Evolutionary conservation across 352 stramenopile genomes (phyloP).

Genomic region (Phytophthora kernoviae): DNA sequence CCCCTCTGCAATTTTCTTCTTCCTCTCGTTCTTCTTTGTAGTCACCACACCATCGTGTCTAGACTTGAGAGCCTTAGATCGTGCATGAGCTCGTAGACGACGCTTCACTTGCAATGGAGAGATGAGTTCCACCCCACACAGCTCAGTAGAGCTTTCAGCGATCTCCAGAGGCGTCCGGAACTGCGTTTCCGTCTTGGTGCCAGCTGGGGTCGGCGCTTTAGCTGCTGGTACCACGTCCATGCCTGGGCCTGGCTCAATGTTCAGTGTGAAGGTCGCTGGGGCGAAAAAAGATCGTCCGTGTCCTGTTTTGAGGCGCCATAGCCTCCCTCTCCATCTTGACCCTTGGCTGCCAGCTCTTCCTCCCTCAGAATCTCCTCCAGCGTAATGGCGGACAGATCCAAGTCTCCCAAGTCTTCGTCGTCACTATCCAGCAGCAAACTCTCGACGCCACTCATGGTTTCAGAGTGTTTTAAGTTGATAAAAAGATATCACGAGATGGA

Average conservation of each 20-base stretch:
- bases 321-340: constrained; percentile 21
- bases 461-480: neutral
- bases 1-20: constrained; percentile 56
- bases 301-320: constrained; percentile 18
- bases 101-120: constrained; percentile 86
- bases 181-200: constrained; percentile 28
- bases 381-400: constrained; percentile 70
- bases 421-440: constrained; percentile 72
- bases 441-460: constrained; percentile 57
- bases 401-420: constrained; percentile 65
- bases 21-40: constrained; percentile 48
- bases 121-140: constrained; percentile 82
- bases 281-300: constrained; percentile 74
- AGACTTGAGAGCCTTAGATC: constrained; percentile 58
- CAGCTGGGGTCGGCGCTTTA: constrained; percentile 9
- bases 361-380: constrained; percentile 78
- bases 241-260: constrained; percentile 62
- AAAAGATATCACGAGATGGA: neutral
- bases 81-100: constrained; percentile 62
- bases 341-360: constrained; percentile 55
- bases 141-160: constrained; percentile 83
- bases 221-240: constrained; percentile 61
- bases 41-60: constrained; percentile 32
- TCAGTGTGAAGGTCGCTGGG: constrained; percentile 67
- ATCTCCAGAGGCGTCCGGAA: constrained; percentile 77